Base-by-base conservation (phyloP, 306 rosid species). In the Sophora flavescens region DNA sequence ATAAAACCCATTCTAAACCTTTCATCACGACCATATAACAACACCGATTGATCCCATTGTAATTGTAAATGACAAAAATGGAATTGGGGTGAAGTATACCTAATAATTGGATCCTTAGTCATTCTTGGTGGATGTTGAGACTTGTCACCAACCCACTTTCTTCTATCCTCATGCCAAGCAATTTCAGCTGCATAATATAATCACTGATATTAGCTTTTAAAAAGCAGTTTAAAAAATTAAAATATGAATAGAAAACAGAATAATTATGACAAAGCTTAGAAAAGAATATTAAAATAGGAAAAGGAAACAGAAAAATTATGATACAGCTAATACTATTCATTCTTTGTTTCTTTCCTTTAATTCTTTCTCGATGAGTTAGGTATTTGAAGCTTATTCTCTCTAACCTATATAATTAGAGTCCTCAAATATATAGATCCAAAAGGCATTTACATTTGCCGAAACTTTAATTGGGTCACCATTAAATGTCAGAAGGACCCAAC, bases 81-180 rank as follows among this genome's bases (percentile, higher is more conserved):
- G 44, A 54, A 35, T 3, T 5, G 33, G 56, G 13, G 44, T 62
- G 71, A 38, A 38, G n/a, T 26, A 44, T 81, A 92, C 99, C 99
- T 95, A 85, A 95, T 90, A 71, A 92, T 85, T 1, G 88, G 90
- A 47, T 95, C 99, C 85, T 81, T 95, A 44, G 78, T 82, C 60
- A 71, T 74, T 88, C 86, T 86, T 69, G 88, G 89, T 70, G 78
- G 82, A 35, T 52, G 88, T 11, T 81, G 84, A 77, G 92, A 84
- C 85, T 82, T 84, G 44, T 90, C 87, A 10, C 97, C 97, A 11
- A 89, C 80, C 97, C 99, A 95, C 83, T 87, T 90, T 88, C 75
- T 90, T 80, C 99, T 86, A 76, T 80, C 81, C 81, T 95, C 97
- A 26, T 95, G 90, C 99, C 99, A 95, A 45, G 86, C 69, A 47